Evolutionary conservation across 106 monocot genomes (phyloP).

Genomic region (Posidonia australis): DNA sequence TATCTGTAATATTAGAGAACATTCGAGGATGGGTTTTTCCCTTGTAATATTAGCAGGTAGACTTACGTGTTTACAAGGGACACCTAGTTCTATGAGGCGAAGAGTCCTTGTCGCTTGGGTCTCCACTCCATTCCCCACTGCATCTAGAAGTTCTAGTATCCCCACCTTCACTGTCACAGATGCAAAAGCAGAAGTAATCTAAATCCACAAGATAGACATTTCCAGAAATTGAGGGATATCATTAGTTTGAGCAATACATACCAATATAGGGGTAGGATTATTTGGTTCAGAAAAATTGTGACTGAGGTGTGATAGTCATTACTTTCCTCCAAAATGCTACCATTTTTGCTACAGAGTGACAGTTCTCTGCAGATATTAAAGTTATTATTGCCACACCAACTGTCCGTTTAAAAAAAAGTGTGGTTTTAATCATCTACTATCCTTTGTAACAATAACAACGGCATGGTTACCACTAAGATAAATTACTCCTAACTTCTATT

Average conservation of each 20-base stretch:
- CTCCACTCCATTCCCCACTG: conserved; percentile 65
- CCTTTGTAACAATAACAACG: too few relatives aligned
- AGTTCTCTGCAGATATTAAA: too few relatives aligned
- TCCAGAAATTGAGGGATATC: background rate
- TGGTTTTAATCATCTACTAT: too few relatives aligned
- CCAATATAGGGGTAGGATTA: conserved; percentile 17
- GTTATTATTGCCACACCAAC: too few relatives aligned
- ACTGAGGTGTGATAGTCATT: background rate
- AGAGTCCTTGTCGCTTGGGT: conserved; percentile 64
- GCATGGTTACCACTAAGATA: too few relatives aligned
- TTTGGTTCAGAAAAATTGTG: conserved; percentile 13
- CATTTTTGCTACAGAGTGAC: too few relatives aligned
- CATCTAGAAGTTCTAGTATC: conserved; percentile 64
- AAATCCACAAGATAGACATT: background rate
- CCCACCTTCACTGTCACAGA: conserved; percentile 49
- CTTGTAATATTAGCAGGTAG: too few relatives aligned
- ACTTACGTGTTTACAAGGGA: conserved; percentile 76
- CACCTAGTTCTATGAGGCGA: conserved; percentile 69
- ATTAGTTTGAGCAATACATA: background rate
- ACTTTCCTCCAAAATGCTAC: conserved; percentile 9
- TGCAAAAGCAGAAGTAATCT: background rate
- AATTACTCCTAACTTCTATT: too few relatives aligned
- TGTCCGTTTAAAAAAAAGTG: too few relatives aligned
- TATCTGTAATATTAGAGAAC: too few relatives aligned
- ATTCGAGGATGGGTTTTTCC: too few relatives aligned